Base-by-base conservation (phyloP, 75 land plant genomes). In the Adiantum capillusveneris region DNA sequence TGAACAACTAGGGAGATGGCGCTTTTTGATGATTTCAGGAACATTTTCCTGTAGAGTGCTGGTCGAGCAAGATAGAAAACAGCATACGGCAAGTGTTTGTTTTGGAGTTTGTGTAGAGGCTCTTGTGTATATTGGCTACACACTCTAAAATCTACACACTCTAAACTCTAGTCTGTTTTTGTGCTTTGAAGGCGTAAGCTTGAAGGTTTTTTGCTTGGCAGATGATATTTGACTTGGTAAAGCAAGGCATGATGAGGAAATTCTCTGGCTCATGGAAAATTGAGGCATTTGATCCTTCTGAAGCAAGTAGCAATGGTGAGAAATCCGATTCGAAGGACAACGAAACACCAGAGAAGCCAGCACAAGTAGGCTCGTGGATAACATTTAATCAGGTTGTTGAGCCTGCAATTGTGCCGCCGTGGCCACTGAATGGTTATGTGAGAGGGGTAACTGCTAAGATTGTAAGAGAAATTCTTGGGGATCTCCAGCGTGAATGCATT, bases 1-100 rank as follows among this genome's bases (percentile, higher is more conserved):
- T 22, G 74, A 71, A 59, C 74, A 71, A 58, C 56, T 64, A 16
- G 74, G 65, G 14, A 68, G 67, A 18, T 71, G 74, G 74, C 58
- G 41, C 29, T 71, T 71, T 36, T 43, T 71, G 0, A 27, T 64
- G 61, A n/a, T 71, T 0, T 71, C 74, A 19, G 74, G 74, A 16
- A 64, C 74, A 17, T 57, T 71, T 17, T 25, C 59, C 2, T 58
- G 56, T 18, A 61, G 74, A 6, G 74, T 65, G 27, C 21, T 71
- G 17, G 74, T 71, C 11, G 74, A 71, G 36, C 67, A 71, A 37
- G 58, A 71, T 39, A 39, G 44, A 25, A 7, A 31, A 16, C 28
- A 50, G 26, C 59, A 65, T 44, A 44, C 16, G 6, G 63, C 22
- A 16, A 61, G 51, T 54, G 18, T 14, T 46, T 13, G 12, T 9